A percentile compares a stretch with the other conserved stretches of the same genome.
phyloP scores from a whole-genome alignment of 805 yeast species.

The Metschnikowia henanensis region DNA sequence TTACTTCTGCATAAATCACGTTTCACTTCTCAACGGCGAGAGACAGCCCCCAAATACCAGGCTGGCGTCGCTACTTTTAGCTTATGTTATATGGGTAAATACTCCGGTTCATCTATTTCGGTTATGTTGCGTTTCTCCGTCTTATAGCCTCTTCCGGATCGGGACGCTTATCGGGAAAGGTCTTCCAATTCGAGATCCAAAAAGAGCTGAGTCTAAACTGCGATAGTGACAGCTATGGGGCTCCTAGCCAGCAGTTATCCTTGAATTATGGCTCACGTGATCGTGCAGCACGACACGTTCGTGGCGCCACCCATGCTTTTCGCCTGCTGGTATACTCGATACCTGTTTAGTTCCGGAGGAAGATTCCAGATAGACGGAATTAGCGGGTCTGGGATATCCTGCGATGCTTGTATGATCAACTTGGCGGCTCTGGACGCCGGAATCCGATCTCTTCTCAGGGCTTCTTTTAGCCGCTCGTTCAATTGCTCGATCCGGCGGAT shows the following conservation, averaged over 20 bases:
- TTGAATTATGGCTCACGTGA: conserved; percentile 19
- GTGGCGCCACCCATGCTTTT: conserved; percentile 11
- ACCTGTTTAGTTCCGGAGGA: conserved; percentile 36
- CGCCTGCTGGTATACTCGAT: conserved; percentile 23
- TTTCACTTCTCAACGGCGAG: too few relatives aligned
- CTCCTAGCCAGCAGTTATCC: neutral
- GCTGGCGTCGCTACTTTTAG: too few relatives aligned
- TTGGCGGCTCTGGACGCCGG: conserved; percentile 64
- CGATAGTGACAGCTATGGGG: neutral
- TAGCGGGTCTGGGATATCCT: conserved; percentile 46
- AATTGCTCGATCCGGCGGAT: conserved; percentile 60
- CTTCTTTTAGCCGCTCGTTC: conserved; percentile 51
- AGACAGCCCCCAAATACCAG: too few relatives aligned
- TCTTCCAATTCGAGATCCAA: too few relatives aligned
- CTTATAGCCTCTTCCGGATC: too few relatives aligned
- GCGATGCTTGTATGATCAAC: conserved; percentile 43
- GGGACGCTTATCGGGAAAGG: too few relatives aligned
- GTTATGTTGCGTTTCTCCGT: too few relatives aligned
- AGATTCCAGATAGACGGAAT: conserved; percentile 45
- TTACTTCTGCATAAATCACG: too few relatives aligned
- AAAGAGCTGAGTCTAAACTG: neutral
- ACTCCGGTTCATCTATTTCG: too few relatives aligned
- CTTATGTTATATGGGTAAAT: too few relatives aligned
- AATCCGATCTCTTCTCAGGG: conserved; percentile 55
- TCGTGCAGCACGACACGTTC: conserved; percentile 31